These are phyloP conservation scores for Piper betle DNA, from an alignment of 164 flowering plant species.

Conservation along the genomic window DNA sequence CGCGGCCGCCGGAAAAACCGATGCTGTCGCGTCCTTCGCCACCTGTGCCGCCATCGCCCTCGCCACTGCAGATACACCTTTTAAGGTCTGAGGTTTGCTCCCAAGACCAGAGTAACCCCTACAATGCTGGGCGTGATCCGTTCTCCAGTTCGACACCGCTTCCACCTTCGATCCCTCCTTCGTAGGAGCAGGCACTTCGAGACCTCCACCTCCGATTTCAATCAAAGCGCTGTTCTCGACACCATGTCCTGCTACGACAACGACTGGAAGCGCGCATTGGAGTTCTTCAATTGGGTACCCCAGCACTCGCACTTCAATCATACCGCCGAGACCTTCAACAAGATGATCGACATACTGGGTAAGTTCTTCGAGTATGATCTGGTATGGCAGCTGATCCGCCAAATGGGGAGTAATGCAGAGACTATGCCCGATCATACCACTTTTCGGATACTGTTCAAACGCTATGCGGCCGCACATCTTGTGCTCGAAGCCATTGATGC, in stretches of 20 bases:
- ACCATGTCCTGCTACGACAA: slow-evolving; percentile 50
- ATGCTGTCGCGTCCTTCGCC: too few relatives aligned
- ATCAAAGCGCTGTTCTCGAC: slow-evolving; percentile 29
- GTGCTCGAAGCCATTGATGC: slow-evolving; percentile 50
- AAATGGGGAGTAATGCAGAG: slow-evolving; percentile 22
- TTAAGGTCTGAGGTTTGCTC: too few relatives aligned
- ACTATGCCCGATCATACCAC: slow-evolving; percentile 44
- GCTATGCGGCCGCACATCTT: slow-evolving; percentile 58
- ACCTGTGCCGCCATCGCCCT: too few relatives aligned
- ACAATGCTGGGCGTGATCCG: too few relatives aligned
- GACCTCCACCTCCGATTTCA: slow-evolving; percentile 7
- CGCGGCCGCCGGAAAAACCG: too few relatives aligned
- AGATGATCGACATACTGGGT: slow-evolving; percentile 62
- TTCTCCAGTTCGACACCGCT: too few relatives aligned
- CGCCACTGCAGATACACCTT: too few relatives aligned
- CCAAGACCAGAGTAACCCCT: too few relatives aligned
- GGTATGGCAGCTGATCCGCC: slow-evolving; percentile 39
- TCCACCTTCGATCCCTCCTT: too few relatives aligned
- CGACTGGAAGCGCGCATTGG: slow-evolving; percentile 65
- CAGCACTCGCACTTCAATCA: slow-evolving; percentile 30
- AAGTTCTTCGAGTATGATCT: slow-evolving; percentile 71
- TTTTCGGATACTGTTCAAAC: slow-evolving; percentile 68
- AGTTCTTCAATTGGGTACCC: slow-evolving; percentile 83
- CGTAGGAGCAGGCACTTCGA: too few relatives aligned
- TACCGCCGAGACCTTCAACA: slow-evolving; percentile 50